These are phyloP conservation scores for Arabidopsis hybrid DNA, from an alignment of 441 rosid species.

Conservation along the genomic window DNA sequence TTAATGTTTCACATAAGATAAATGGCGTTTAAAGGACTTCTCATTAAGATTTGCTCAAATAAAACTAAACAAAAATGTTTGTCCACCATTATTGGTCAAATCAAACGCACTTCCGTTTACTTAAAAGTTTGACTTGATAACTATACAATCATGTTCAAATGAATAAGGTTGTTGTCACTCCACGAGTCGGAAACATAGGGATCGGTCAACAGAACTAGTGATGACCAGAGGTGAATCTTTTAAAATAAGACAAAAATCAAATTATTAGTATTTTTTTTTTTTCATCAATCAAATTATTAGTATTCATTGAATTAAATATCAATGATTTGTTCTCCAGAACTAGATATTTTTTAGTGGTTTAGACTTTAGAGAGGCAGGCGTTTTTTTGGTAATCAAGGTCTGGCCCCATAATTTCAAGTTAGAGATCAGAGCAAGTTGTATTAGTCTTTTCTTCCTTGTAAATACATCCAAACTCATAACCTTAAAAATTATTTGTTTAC, in stretches of 20 bases:
- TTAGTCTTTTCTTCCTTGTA: not conserved
- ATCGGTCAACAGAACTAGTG: constrained; percentile 3
- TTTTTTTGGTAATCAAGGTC: not conserved
- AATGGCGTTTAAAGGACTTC: not conserved
- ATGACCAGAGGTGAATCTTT: constrained; percentile 3
- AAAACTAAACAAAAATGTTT: constrained; percentile 3
- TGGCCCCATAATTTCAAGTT: not conserved
- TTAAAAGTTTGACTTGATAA: constrained; percentile 1
- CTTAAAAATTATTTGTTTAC: no score
- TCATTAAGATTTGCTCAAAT: not conserved
- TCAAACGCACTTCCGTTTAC: not conserved
- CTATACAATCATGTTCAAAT: constrained; percentile 5
- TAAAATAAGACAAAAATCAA: not conserved
- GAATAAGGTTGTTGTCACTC: constrained; percentile 9
- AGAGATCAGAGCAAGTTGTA: not conserved
- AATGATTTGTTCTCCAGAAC: not conserved
- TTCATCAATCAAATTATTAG: no score
- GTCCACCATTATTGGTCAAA: constrained; percentile 5
- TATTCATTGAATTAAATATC: not conserved
- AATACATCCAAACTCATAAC: no score
- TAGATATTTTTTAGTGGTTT: not conserved
- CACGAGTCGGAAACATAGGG: not conserved
- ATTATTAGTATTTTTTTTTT: no score
- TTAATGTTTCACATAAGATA: not conserved
- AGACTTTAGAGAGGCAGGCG: not conserved